Base-by-base conservation (phyloP, 345 rosid genomes). In the Mercurialis annua region DNA sequence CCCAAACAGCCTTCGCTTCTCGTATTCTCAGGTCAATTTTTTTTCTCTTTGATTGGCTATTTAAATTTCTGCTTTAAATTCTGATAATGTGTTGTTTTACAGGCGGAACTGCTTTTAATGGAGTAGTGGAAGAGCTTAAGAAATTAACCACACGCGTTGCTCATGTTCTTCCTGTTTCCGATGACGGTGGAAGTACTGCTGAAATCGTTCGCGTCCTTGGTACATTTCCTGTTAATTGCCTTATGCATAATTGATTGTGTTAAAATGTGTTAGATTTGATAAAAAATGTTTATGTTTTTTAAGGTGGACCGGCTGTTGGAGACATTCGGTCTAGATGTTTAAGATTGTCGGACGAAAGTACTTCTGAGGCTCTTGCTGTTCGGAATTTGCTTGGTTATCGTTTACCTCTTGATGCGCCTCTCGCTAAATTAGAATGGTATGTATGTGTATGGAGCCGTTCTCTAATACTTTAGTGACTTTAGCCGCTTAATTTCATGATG, bases 161-260 rank as follows among this genome's bases (percentile, higher is more conserved):
- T 36, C 96, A 93, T 68, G 96, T 93, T 55, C 88, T 93, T 69
- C 98, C 97, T 26, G 98, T 93, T 27, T 93, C 97, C 55, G 97
- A 93, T 56, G 98, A 93, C 69, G 97, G 98, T 1, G 98, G 98
- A 64, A 90, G 97, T 51, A 93, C 98, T 0, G 98, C 97, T n/a
- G 97, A 93, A 88, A 90, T 93, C 68, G 96, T 93, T 63, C 88
- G 97, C 52, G 96, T 93, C 21, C 94, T 90, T 8, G 98, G 98
- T 92, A 73, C 15, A 67, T 48, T 55, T 38, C 27, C n/a, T 48
- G n/a, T n/a, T n/a, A n/a, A n/a, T n/a, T n/a, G n/a, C n/a, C n/a
- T n/a, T n/a, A n/a, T n/a, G n/a, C n/a, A 36, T 36, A 36, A 36
- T 36, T 36, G 4, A 36, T 36, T 36, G 40, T 36, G 4, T 36